Evolutionary conservation across 2,329 filamentous ascomycete genomes (phyloP).

Genomic region (Epichloe sylvatica): DNA sequence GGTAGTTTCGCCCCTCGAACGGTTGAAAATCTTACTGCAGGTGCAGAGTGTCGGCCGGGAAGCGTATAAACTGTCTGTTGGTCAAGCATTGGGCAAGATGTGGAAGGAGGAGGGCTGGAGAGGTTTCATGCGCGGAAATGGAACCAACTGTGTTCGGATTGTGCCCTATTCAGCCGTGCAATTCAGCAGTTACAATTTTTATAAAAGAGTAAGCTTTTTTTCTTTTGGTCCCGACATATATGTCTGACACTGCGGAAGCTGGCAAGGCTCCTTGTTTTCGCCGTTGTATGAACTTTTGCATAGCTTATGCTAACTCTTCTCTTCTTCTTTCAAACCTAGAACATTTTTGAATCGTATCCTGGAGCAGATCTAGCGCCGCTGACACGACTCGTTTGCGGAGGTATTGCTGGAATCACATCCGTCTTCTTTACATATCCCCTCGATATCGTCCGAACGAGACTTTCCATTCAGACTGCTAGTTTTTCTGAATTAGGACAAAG

Average conservation of each 20-base stretch:
- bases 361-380: constrained; percentile 61
- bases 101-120: constrained; percentile 94
- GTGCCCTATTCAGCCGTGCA: constrained; percentile 97
- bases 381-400: constrained; percentile 75
- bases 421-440: constrained; percentile 92
- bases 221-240: not conserved
- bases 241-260: not conserved
- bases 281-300: not conserved
- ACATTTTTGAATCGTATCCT: constrained; percentile 65
- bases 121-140: constrained; percentile 95
- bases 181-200: constrained; percentile 96
- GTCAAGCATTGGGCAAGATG: constrained; percentile 84
- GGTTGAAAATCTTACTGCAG: constrained; percentile 95
- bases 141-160: constrained; percentile 95
- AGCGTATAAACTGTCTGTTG: constrained; percentile 86
- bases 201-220: constrained; percentile 58
- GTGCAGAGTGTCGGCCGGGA: constrained; percentile 80
- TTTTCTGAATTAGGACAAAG: constrained; percentile 60
- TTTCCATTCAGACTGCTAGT: constrained; percentile 96
- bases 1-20: constrained; percentile 88
- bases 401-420: constrained; percentile 84
- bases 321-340: constrained; percentile 17
- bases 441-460: constrained; percentile 87
- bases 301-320: not conserved
- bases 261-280: no score